Conservation (phyloP, 257 asterid species). For the Galeopsis tetrahit region DNA sequence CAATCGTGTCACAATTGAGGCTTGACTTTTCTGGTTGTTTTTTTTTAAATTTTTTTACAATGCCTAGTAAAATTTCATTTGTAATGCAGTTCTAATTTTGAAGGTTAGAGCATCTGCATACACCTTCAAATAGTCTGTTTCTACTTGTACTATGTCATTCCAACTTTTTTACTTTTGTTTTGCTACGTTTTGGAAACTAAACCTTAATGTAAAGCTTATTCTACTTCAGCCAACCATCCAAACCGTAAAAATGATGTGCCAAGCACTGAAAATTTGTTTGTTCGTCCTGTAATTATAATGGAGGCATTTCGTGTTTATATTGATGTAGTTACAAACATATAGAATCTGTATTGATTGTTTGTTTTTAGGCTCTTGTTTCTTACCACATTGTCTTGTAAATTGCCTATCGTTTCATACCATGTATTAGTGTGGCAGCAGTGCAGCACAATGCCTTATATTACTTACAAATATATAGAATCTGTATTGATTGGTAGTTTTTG, state of each 20-base stretch:
- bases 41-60: neutral
- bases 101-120: slow-evolving; percentile 13
- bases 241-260: neutral
- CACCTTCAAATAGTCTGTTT: neutral
- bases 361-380: slow-evolving; percentile 8
- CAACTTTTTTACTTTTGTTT: neutral
- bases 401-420: neutral
- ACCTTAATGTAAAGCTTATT: neutral
- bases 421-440: slow-evolving; percentile 5
- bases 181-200: slow-evolving; percentile 5
- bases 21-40: slow-evolving; percentile 7
- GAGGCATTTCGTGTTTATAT: neutral
- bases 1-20: neutral
- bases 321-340: neutral
- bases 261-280: neutral
- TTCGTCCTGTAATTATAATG: slow-evolving; percentile 14
- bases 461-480: neutral
- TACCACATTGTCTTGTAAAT: neutral
- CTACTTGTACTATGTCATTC: neutral
- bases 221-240: slow-evolving; percentile 4
- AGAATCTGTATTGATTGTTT: neutral
- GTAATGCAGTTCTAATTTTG: neutral
- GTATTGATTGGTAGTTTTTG: neutral
- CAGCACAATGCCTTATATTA: slow-evolving; percentile 11
- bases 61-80: slow-evolving; percentile 1